Base-by-base conservation (phyloP, 352 stramenopile species). In the Phytophthora capsici region DNA sequence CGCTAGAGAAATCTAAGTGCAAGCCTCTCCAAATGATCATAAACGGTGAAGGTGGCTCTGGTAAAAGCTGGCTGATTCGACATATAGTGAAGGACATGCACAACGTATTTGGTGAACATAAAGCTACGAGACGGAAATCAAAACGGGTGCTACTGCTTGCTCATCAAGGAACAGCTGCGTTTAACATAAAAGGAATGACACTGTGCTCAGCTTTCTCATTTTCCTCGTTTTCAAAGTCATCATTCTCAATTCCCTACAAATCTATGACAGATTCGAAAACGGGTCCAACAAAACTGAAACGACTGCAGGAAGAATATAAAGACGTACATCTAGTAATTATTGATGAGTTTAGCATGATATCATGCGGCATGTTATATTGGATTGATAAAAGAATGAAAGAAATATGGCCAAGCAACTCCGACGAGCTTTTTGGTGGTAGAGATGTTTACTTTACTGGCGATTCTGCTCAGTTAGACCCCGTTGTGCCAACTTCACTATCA, bases 31-130 rank as follows among this genome's bases (percentile, higher is more conserved):
- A 56, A 9, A 25, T 56, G 13, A n/a, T 45, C n/a, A n/a, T 56
- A 10, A 19, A 56, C 8, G 48, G 32, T 4, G 48, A 45, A n/a
- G n/a, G n/a, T n/a, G n/a, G n/a, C n/a, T 45, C 32, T 16, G 28
- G 46, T 1, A 53, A 53, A 26, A 30, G 9, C 41, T 47, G 20
- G 41, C 9, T 47, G 8, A 56, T 56, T 12, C 2, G 4, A 5
- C 48, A 56, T 16, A 56, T 56, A 22, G 32, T 56, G 0, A 56
- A 56, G 9, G 48, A 56, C 16, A 6, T 45, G 6, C 48, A 56
- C 9, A 23, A 9, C 5, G 13, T 34, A 4, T 56, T 56, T 32
- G 30, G 48, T 1, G 48, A 56, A 10, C 48, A 56, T 8, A 1
- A 9, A 1, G 12, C 14, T 2, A 34, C 32, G 0, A 4, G 48